These are phyloP conservation scores for Quercus phellos DNA, from an alignment of 331 rosid species.

Conservation along the genomic window DNA sequence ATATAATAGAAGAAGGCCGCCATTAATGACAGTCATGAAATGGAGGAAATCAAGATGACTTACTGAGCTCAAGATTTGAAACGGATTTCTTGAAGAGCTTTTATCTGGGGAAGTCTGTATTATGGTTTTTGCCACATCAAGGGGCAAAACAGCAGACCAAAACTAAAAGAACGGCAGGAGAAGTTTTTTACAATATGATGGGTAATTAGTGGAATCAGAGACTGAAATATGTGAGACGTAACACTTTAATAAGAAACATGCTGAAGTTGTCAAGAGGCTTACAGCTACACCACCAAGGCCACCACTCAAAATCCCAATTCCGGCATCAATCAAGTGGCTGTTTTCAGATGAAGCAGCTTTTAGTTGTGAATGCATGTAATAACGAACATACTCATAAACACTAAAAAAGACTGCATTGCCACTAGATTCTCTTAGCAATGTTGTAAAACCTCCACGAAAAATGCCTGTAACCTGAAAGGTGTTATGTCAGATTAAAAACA, in stretches of 20 bases:
- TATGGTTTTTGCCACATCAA: slow-evolving; percentile 90
- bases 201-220: not conserved
- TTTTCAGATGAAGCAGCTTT: slow-evolving; percentile 46
- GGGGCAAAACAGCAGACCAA: slow-evolving; percentile 87
- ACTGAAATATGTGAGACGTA: not conserved
- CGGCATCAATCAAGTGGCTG: slow-evolving; percentile 60
- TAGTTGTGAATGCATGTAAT: slow-evolving; percentile 60
- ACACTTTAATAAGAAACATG: not conserved
- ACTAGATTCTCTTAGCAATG: slow-evolving; percentile 66
- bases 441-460: slow-evolving; percentile 64
- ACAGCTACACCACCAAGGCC: slow-evolving; percentile 87
- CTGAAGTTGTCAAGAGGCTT: slow-evolving; percentile 37
- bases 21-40: not conserved
- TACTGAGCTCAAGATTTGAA: slow-evolving; percentile 59
- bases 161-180: slow-evolving; percentile 42
- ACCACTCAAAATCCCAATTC: slow-evolving; percentile 73
- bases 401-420: slow-evolving; percentile 70
- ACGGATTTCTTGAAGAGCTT: slow-evolving; percentile 62
- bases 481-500: slow-evolving; percentile 34
- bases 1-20: not conserved
- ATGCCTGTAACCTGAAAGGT: slow-evolving; percentile 71
- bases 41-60: slow-evolving; percentile 2
- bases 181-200: slow-evolving; percentile 2
- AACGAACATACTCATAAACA: slow-evolving; percentile 68
- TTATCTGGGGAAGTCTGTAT: slow-evolving; percentile 73